phyloP scores from a whole-genome alignment of 495 filamentous ascomycete species.

The Jackrogersella multiformis region DNA sequence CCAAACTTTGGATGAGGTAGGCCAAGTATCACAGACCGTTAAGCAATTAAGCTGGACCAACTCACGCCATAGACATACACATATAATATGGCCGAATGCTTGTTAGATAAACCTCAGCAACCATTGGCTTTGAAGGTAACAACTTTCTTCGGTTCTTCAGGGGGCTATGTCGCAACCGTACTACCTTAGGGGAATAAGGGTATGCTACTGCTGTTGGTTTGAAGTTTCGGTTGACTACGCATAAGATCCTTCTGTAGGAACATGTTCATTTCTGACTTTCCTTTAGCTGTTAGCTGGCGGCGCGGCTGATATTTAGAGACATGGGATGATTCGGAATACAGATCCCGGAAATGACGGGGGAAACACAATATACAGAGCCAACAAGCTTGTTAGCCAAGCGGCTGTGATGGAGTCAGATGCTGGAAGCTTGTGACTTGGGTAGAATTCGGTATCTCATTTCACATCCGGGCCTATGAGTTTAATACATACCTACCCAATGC shows the following conservation, averaged over 20 bases:
- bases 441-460: neutral
- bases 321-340: constrained; percentile 6
- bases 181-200: neutral
- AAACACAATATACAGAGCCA: neutral
- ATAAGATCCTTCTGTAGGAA: constrained; percentile 22
- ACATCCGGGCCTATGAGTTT: constrained; percentile 7
- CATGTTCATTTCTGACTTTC: constrained; percentile 1
- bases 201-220: neutral
- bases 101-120: neutral
- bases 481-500: constrained; percentile 20
- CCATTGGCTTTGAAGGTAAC: neutral
- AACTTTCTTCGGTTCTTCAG: neutral
- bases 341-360: neutral
- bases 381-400: neutral
- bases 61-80: neutral
- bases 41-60: constrained; percentile 2
- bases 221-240: neutral
- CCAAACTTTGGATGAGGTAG: neutral
- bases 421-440: neutral
- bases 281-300: constrained; percentile 1
- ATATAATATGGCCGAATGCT: neutral
- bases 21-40: neutral
- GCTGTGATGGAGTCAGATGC: neutral
- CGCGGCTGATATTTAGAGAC: constrained; percentile 7
- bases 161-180: constrained; percentile 15